These are phyloP conservation scores for Diplodia scrobiculata DNA, from an alignment of 2,329 filamentous ascomycete species.

Conservation along the genomic window DNA sequence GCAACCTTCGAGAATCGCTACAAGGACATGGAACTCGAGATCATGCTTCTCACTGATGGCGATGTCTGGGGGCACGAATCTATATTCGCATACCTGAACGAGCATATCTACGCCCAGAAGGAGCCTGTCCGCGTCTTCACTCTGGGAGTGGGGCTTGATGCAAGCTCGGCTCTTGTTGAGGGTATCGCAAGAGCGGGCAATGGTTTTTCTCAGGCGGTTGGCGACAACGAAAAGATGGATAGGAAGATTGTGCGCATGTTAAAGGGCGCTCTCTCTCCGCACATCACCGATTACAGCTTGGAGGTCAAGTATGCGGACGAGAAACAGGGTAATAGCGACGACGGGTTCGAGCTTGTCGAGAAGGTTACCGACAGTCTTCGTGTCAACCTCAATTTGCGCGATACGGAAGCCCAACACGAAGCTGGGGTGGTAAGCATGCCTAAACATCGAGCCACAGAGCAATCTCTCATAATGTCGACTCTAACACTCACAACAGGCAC, in stretches of 20 bases:
- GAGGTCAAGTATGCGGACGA: conserved; percentile 60
- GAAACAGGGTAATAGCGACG: conserved; percentile 39
- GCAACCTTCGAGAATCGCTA: conserved; percentile 52
- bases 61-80: conserved; percentile 54
- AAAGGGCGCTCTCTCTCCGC: conserved; percentile 67
- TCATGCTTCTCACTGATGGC: conserved; percentile 61
- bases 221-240: conserved; percentile 65
- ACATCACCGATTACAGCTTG: conserved; percentile 65
- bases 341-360: conserved; percentile 66
- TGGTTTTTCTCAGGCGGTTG: conserved; percentile 64
- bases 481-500: conserved; percentile 8
- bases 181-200: conserved; percentile 61
- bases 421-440: conserved; percentile 25
- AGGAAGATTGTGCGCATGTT: conserved; percentile 73
- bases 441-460: too few relatives aligned
- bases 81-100: conserved; percentile 54
- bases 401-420: conserved; percentile 30
- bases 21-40: conserved; percentile 52
- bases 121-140: conserved; percentile 58
- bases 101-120: conserved; percentile 46
- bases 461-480: neutral
- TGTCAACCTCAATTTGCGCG: conserved; percentile 42
- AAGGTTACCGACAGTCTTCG: conserved; percentile 56
- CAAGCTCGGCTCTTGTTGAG: conserved; percentile 61
- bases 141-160: conserved; percentile 58